Percentiles rank a stretch among this genome's conserved stretches.
Conservation (phyloP, 2,329 filamentous ascomycete genomes). For the Alternaria incomplexa region DNA sequence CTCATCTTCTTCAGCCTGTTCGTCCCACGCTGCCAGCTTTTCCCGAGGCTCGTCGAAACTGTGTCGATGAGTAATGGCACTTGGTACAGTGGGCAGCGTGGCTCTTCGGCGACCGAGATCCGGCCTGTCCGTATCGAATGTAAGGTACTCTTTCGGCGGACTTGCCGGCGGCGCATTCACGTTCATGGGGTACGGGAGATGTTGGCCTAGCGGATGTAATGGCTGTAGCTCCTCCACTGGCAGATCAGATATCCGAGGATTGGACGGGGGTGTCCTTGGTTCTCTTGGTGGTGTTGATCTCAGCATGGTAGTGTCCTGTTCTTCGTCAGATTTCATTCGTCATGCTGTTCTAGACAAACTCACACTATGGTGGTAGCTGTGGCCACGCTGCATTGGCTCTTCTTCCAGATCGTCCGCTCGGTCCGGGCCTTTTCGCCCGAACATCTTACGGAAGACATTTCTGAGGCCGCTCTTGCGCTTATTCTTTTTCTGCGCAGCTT, state of each 20-base stretch:
- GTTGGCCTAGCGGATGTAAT: conserved; percentile 43
- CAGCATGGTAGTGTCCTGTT: conserved; percentile 41
- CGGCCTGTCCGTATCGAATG: conserved; percentile 34
- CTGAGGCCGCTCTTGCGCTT: conserved; percentile 45
- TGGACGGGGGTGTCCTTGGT: conserved; percentile 19
- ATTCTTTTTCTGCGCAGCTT: conserved; percentile 36
- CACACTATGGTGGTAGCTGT: conserved; percentile 47
- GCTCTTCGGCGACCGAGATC: conserved; percentile 40
- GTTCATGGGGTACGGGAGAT: conserved; percentile 50
- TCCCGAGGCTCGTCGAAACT: conserved; percentile 35
- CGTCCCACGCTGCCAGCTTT: conserved; percentile 36
- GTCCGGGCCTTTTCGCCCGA: conserved; percentile 41
- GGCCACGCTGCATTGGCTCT: conserved; percentile 28
- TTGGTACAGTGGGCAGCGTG: conserved; percentile 42
- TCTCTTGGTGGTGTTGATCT: conserved; percentile 30
- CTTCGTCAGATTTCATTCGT: conserved; percentile 5
- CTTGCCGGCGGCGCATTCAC: conserved; percentile 47
- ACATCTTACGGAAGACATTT: conserved; percentile 48
- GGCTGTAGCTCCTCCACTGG: conserved; percentile 40
- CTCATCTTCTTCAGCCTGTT: conserved; percentile 31
- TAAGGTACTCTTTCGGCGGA: conserved; percentile 44
- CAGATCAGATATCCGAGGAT: conserved; percentile 45
- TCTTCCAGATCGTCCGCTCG: conserved; percentile 30
- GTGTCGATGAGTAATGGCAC: conserved; percentile 31
- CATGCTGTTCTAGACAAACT: conserved; percentile 3